phyloP scores from a whole-genome alignment of 495 filamentous ascomycete species.

The Beverwykella pulmonaria region DNA sequence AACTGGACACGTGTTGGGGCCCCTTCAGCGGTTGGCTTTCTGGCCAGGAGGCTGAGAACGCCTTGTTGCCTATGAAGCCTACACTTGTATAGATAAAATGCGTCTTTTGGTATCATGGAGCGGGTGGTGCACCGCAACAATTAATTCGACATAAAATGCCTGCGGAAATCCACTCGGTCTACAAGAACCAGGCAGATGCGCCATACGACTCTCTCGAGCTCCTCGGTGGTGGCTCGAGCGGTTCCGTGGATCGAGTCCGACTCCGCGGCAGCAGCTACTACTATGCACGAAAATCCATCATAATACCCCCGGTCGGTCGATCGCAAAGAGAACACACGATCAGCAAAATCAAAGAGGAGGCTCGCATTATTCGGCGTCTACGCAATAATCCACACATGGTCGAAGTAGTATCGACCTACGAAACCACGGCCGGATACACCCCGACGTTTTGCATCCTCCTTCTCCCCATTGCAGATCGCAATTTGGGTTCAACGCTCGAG shows the following conservation, averaged over 20 bases:
- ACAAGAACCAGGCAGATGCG: slow-evolving; percentile 3
- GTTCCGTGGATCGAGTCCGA: not conserved
- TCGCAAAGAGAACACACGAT: not conserved
- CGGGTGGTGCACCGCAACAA: too few relatives aligned
- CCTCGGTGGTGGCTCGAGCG: not conserved
- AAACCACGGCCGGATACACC: not conserved
- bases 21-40: too few relatives aligned
- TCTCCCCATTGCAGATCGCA: not conserved
- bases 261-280: not conserved
- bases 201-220: not conserved
- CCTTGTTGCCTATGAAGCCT: too few relatives aligned
- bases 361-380: slow-evolving; percentile 6
- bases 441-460: slow-evolving; percentile 4
- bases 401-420: slow-evolving; percentile 7
- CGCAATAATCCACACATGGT: slow-evolving; percentile 12
- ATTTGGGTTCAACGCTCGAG: not conserved
- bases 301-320: not conserved
- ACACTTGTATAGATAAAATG: too few relatives aligned
- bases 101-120: too few relatives aligned
- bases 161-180: not conserved
- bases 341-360: slow-evolving; percentile 5
- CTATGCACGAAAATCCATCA: slow-evolving; percentile 4
- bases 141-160: slow-evolving; percentile 1
- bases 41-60: too few relatives aligned
- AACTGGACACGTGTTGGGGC: too few relatives aligned